phyloP scores from a whole-genome alignment of 768 basidiomycete genomes.

The Mycena chlorophos region DNA sequence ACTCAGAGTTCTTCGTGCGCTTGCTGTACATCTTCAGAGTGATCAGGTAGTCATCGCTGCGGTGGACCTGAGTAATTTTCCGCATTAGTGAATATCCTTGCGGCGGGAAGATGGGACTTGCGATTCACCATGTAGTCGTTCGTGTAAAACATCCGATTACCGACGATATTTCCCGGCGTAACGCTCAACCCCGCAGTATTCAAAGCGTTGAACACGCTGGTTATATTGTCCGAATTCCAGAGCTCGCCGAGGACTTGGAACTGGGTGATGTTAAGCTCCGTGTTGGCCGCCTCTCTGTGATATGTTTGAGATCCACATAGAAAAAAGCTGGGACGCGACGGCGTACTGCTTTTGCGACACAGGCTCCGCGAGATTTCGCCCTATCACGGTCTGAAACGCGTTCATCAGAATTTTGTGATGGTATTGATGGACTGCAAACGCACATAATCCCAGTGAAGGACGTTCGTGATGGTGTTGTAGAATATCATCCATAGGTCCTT shows the following conservation, averaged over 20 bases:
- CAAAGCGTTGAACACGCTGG: constrained; percentile 29
- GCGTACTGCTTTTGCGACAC: constrained; percentile 29
- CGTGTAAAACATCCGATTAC: constrained; percentile 47
- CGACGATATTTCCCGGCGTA: constrained; percentile 40
- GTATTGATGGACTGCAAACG: constrained; percentile 15
- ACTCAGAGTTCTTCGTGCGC: constrained; percentile 49
- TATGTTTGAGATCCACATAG: background rate
- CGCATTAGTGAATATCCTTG: background rate
- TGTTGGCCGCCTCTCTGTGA: constrained; percentile 38
- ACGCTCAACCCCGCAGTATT: constrained; percentile 29
- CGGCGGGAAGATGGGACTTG: background rate
- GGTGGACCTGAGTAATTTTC: constrained; percentile 40
- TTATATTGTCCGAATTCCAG: constrained; percentile 38
- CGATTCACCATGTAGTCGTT: constrained; percentile 51
- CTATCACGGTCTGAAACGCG: constrained; percentile 39
- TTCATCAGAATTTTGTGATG: too few relatives aligned
- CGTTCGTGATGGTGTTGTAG: constrained; percentile 41
- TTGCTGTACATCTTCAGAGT: constrained; percentile 47
- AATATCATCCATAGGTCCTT: constrained; percentile 55
- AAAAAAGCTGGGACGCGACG: background rate
- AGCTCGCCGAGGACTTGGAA: constrained; percentile 38
- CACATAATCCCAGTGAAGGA: constrained; percentile 52
- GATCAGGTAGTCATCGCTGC: constrained; percentile 43
- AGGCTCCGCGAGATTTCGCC: constrained; percentile 50
- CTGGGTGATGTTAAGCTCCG: constrained; percentile 43